These are phyloP conservation scores for Apiotrichum mycotoxinovorans DNA, from an alignment of 1,284 basidiomycete species.

Conservation along the genomic window DNA sequence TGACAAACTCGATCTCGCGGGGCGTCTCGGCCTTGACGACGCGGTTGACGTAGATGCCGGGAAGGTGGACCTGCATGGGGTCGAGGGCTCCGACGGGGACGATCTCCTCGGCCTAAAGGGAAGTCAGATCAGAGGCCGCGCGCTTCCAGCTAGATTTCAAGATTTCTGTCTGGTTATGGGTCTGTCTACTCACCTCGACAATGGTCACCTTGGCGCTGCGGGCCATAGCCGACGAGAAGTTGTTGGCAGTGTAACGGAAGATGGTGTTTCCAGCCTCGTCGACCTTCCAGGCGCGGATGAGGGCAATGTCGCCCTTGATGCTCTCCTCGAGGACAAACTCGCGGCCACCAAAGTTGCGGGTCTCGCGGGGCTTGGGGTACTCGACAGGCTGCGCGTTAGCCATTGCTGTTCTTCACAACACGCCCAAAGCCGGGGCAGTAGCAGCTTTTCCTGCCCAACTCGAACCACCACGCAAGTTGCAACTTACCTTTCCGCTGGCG, in stretches of 20 bases:
- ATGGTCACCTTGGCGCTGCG: conserved; percentile 86
- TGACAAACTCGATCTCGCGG: conserved; percentile 74
- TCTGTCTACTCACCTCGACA: conserved; percentile 50
- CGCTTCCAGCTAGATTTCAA: too few relatives aligned
- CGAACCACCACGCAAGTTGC: too few relatives aligned
- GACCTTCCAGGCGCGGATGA: conserved; percentile 91
- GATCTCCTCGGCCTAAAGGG: conserved; percentile 79
- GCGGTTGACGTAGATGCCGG: conserved; percentile 82
- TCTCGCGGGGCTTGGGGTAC: conserved; percentile 75
- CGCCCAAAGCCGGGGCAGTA: too few relatives aligned
- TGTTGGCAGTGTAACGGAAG: conserved; percentile 82
- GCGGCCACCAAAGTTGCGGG: conserved; percentile 71
- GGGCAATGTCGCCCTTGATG: conserved; percentile 80
- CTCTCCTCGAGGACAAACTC: conserved; percentile 83
- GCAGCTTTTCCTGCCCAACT: too few relatives aligned
- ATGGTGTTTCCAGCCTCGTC: conserved; percentile 84
- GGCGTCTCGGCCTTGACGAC: conserved; percentile 74
- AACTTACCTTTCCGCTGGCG: conserved; percentile 67
- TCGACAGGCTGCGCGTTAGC: conserved; percentile 51
- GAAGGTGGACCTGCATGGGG: conserved; percentile 75
- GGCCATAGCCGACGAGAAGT: conserved; percentile 83
- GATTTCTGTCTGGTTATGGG: too few relatives aligned
- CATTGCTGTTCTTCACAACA: too few relatives aligned
- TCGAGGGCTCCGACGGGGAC: conserved; percentile 79
- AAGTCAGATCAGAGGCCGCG: too few relatives aligned